Evolutionary conservation across 768 basidiomycete species (phyloP).

Genomic region (Suillus discolor): DNA sequence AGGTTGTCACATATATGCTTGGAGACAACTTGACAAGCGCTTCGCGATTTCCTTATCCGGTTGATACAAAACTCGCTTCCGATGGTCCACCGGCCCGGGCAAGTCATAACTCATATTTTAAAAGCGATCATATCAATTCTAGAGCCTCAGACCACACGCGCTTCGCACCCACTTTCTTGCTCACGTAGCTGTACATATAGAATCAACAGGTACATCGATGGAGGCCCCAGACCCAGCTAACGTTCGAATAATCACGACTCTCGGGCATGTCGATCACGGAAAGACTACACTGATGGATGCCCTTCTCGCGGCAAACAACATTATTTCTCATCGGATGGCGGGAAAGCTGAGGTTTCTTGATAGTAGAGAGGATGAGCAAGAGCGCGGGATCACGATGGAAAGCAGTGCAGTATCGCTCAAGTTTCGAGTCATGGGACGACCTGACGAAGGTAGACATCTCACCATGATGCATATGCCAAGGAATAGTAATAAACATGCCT

Average conservation of each 20-base stretch:
- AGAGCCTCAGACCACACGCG: neutral
- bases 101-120: neutral
- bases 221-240: constrained; percentile 41
- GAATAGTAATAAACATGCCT: constrained; percentile 37
- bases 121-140: neutral
- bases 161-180: neutral
- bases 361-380: constrained; percentile 94
- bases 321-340: constrained; percentile 92
- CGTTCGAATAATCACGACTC: constrained; percentile 79
- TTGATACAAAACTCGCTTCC: constrained; percentile 4
- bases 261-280: constrained; percentile 94
- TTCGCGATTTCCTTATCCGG: neutral
- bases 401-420: constrained; percentile 90
- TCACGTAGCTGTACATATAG: neutral
- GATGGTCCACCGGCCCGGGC: neutral
- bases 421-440: constrained; percentile 76
- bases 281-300: constrained; percentile 96
- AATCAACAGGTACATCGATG: neutral
- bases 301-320: constrained; percentile 95
- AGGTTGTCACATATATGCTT: neutral
- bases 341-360: constrained; percentile 97
- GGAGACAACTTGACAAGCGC: neutral
- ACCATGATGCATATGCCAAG: constrained; percentile 8
- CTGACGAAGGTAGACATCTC: constrained; percentile 57
- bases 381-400: constrained; percentile 99